Evolutionary conservation across 2,329 filamentous ascomycete genomes (phyloP).

Genomic region (Fusarium mangiferae): DNA sequence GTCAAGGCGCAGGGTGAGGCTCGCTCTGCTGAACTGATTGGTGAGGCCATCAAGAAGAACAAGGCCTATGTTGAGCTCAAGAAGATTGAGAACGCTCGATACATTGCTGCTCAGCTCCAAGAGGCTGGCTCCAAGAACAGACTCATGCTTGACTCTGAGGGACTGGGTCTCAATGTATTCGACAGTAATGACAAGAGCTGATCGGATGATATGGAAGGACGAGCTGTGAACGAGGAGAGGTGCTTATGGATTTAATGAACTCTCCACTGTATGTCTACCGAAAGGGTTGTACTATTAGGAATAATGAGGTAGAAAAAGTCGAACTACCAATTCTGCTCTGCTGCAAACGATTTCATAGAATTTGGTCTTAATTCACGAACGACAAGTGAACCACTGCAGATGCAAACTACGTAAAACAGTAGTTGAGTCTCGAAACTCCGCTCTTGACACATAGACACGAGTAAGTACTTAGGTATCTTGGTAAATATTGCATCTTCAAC

Average conservation of each 20-base stretch:
- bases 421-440: background rate
- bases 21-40: slow-evolving; percentile 95
- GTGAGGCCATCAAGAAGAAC: slow-evolving; percentile 99
- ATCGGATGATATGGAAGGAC: background rate
- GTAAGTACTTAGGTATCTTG: background rate
- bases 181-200: slow-evolving; percentile 58
- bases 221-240: slow-evolving; percentile 6
- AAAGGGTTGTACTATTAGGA: slow-evolving; percentile 47
- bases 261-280: slow-evolving; percentile 60
- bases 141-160: slow-evolving; percentile 90
- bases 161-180: slow-evolving; percentile 89
- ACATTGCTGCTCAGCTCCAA: slow-evolving; percentile 88
- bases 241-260: slow-evolving; percentile 43
- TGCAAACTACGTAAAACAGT: background rate
- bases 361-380: background rate
- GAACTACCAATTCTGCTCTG: slow-evolving; percentile 41
- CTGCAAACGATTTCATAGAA: background rate
- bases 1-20: slow-evolving; percentile 99
- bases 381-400: background rate
- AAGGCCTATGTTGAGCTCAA: slow-evolving; percentile 96
- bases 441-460: background rate
- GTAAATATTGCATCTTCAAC: background rate
- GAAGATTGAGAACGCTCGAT: slow-evolving; percentile 95
- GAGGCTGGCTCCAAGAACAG: slow-evolving; percentile 90
- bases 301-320: slow-evolving; percentile 38